Evolutionary conservation across 1,284 basidiomycete genomes (phyloP).

Genomic region (Leccinum fallax): DNA sequence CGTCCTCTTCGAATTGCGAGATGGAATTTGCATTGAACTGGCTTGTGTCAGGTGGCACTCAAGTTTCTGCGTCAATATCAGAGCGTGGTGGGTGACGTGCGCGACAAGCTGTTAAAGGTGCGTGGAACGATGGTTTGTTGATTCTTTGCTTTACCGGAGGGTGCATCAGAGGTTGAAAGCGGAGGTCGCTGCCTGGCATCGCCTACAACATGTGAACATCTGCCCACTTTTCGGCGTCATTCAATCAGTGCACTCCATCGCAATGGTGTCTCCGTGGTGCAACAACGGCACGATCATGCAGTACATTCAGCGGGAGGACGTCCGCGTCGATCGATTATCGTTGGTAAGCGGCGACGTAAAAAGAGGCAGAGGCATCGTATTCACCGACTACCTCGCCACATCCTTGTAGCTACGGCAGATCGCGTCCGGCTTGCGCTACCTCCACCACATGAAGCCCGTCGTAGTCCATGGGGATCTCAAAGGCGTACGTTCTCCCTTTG

Average conservation of each 20-base stretch:
- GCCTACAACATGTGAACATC: slow-evolving; percentile 53
- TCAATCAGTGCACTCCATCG: slow-evolving; percentile 49
- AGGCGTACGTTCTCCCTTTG: slow-evolving; percentile 40
- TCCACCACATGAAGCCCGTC: slow-evolving; percentile 52
- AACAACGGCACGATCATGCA: slow-evolving; percentile 54
- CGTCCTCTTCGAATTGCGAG: background rate
- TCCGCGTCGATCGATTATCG: slow-evolving; percentile 43
- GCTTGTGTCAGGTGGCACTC: slow-evolving; percentile 47
- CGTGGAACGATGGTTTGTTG: background rate
- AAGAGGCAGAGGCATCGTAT: background rate
- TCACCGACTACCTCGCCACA: background rate
- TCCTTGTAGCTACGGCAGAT: slow-evolving; percentile 48
- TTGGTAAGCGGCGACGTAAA: slow-evolving; percentile 40
- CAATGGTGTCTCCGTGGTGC: slow-evolving; percentile 64
- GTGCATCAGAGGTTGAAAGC: slow-evolving; percentile 48
- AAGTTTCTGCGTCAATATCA: slow-evolving; percentile 59
- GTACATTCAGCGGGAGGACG: slow-evolving; percentile 45
- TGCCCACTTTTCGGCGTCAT: slow-evolving; percentile 53
- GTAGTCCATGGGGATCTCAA: slow-evolving; percentile 62
- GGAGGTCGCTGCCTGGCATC: slow-evolving; percentile 56
- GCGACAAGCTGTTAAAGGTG: slow-evolving; percentile 54
- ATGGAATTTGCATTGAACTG: background rate
- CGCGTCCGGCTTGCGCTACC: slow-evolving; percentile 53
- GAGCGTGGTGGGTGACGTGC: slow-evolving; percentile 44
- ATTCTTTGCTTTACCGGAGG: background rate